A percentile compares a stretch with the other conserved stretches of the same genome.
Conservation (phyloP, 2,329 filamentous ascomycete genomes). For the Paraphoma sp. region DNA sequence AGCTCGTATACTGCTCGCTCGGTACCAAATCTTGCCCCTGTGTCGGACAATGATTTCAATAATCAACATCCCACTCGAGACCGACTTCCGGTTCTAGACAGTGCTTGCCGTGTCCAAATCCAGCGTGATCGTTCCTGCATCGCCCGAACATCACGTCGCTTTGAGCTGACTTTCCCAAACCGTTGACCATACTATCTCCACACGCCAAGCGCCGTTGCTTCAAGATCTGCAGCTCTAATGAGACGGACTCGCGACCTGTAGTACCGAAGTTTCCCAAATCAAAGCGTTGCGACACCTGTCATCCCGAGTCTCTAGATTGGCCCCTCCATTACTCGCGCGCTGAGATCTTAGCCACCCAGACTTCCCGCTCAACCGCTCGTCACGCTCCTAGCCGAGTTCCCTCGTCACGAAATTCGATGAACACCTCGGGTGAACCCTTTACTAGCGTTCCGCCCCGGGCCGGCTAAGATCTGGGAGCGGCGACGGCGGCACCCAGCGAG, state of each 20-base stretch:
- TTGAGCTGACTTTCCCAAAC: neutral
- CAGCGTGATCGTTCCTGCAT: neutral
- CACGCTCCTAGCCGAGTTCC: neutral
- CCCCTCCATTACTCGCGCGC: neutral
- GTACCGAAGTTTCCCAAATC: neutral
- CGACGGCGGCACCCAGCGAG: neutral
- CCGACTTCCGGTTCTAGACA: neutral
- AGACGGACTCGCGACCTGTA: neutral
- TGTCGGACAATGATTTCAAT: neutral
- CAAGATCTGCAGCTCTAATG: neutral
- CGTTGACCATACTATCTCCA: neutral
- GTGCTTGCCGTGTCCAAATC: neutral
- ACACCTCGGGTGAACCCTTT: neutral
- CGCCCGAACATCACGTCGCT: neutral
- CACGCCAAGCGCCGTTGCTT: neutral
- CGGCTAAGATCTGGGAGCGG: neutral
- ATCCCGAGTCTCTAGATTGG: neutral
- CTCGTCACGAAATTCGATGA: neutral
- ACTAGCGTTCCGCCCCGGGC: neutral
- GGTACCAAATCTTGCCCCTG: neutral
- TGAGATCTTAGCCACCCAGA: neutral
- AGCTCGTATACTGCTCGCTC: neutral
- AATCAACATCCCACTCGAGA: neutral
- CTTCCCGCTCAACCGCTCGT: neutral
- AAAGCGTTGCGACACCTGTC: neutral